A percentile compares a stretch with the other conserved stretches of the same genome.
Conservation (phyloP, 106 monocot genomes). For the Iris macrosiphon region DNA sequence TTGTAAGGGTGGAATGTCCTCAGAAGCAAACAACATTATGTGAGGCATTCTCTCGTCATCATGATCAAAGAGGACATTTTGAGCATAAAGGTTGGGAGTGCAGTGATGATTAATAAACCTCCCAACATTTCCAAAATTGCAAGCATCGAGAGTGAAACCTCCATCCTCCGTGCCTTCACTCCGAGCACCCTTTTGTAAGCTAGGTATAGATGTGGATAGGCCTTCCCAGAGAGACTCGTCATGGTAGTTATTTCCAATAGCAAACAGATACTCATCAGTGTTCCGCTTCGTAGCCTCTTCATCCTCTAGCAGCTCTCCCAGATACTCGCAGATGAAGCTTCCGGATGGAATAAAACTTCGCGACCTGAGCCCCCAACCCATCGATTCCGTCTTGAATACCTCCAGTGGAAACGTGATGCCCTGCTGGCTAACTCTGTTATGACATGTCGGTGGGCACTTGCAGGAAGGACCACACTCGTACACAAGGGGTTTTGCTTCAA, state of each 20-base stretch:
- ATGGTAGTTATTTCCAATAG: slow-evolving; percentile 63
- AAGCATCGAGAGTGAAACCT: slow-evolving; percentile 60
- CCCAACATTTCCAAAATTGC: slow-evolving; percentile 45
- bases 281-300: slow-evolving; percentile 39
- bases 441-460: slow-evolving; percentile 66
- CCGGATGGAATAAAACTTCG: slow-evolving; percentile 37
- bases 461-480: slow-evolving; percentile 67
- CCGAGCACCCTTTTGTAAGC: slow-evolving; percentile 13
- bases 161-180: slow-evolving; percentile 5
- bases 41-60: slow-evolving; percentile 60
- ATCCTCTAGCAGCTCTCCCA: slow-evolving; percentile 45
- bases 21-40: slow-evolving; percentile 55
- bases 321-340: slow-evolving; percentile 45
- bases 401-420: slow-evolving; percentile 62
- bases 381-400: slow-evolving; percentile 61
- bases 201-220: slow-evolving; percentile 26
- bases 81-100: slow-evolving; percentile 73
- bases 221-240: slow-evolving; percentile 49
- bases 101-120: slow-evolving; percentile 82
- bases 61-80: slow-evolving; percentile 71
- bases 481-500: slow-evolving; percentile 42
- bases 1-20: slow-evolving; percentile 54
- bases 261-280: slow-evolving; percentile 66
- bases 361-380: slow-evolving; percentile 80
- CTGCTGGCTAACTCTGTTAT: slow-evolving; percentile 59